These are phyloP conservation scores for Scutellaria barbata DNA, from an alignment of 257 asterid genomes.

Conservation along the genomic window DNA sequence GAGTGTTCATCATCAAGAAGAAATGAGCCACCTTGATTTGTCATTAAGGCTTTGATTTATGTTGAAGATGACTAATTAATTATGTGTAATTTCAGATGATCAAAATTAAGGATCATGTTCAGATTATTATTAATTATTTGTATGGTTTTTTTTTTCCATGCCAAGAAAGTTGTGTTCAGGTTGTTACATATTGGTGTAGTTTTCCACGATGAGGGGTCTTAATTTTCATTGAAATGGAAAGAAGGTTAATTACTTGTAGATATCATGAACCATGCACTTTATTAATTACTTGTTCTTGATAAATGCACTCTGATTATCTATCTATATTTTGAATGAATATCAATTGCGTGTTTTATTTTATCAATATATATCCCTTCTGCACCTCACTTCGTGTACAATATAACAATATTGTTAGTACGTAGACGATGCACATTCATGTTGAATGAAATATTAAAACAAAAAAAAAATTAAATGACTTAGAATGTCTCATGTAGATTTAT, in stretches of 20 bases:
- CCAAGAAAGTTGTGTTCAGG: neutral
- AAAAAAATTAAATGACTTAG: neutral
- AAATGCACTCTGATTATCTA: neutral
- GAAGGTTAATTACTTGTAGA: neutral
- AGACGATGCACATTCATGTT: too few species aligned
- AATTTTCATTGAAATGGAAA: conserved; percentile 1
- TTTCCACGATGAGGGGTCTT: neutral
- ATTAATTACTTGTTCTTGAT: neutral
- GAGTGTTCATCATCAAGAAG: conserved; percentile 49
- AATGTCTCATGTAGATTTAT: neutral
- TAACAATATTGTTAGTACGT: too few species aligned
- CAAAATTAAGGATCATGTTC: neutral
- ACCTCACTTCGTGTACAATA: too few species aligned
- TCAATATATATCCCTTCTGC: too few species aligned
- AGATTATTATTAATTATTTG: conserved; percentile 20
- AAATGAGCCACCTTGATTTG: conserved; percentile 63
- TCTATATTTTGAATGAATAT: neutral
- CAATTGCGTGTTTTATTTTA: neutral
- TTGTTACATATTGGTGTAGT: conserved; percentile 1
- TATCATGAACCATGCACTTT: conserved; percentile 11
- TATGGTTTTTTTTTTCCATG: conserved; percentile 14
- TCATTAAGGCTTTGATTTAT: conserved; percentile 63
- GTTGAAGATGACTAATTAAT: neutral
- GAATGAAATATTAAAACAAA: too few species aligned
- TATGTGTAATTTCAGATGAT: neutral